These are phyloP conservation scores for Moniliella sp. DNA, from an alignment of 1,284 basidiomycete genomes.

Conservation along the genomic window DNA sequence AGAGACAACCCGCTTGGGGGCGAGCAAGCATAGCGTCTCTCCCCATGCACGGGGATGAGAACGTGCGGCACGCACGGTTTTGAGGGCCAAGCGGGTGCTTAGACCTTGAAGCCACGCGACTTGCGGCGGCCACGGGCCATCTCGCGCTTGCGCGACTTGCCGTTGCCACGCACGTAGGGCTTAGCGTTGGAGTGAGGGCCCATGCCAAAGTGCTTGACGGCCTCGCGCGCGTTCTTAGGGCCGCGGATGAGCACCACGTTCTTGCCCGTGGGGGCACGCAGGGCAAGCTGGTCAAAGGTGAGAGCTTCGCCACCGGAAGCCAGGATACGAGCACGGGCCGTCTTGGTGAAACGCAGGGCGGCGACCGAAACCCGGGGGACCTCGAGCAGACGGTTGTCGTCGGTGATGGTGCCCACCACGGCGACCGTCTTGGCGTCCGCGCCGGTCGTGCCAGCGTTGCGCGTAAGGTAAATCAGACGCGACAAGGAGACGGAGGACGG, in stretches of 20 bases:
- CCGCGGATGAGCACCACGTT: slow-evolving; percentile 85
- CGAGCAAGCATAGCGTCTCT: no score
- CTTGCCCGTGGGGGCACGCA: slow-evolving; percentile 74
- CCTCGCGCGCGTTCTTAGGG: slow-evolving; percentile 75
- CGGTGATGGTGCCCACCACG: slow-evolving; percentile 74
- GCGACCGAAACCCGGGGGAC: slow-evolving; percentile 83
- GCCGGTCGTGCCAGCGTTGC: slow-evolving; percentile 23
- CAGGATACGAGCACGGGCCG: slow-evolving; percentile 78
- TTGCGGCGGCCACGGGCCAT: slow-evolving; percentile 38
- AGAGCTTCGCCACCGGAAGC: slow-evolving; percentile 83
- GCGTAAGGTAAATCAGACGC: slow-evolving; percentile 29
- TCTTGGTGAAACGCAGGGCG: slow-evolving; percentile 78
- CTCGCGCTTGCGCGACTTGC: slow-evolving; percentile 69
- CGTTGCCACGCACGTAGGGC: slow-evolving; percentile 77
- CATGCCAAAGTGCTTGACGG: slow-evolving; percentile 72
- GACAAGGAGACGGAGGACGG: slow-evolving; percentile 62
- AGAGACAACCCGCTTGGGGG: no score
- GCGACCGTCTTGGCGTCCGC: slow-evolving; percentile 53
- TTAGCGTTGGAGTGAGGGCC: slow-evolving; percentile 48
- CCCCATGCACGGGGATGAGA: no score
- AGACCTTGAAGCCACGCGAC: slow-evolving; percentile 36
- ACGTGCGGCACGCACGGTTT: no score
- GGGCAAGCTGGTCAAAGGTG: slow-evolving; percentile 87
- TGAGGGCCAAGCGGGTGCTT: no score
- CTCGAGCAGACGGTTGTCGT: slow-evolving; percentile 69